These are phyloP conservation scores for Ceratobasidium papillatum DNA, from an alignment of 1,284 basidiomycete genomes.

Conservation along the genomic window DNA sequence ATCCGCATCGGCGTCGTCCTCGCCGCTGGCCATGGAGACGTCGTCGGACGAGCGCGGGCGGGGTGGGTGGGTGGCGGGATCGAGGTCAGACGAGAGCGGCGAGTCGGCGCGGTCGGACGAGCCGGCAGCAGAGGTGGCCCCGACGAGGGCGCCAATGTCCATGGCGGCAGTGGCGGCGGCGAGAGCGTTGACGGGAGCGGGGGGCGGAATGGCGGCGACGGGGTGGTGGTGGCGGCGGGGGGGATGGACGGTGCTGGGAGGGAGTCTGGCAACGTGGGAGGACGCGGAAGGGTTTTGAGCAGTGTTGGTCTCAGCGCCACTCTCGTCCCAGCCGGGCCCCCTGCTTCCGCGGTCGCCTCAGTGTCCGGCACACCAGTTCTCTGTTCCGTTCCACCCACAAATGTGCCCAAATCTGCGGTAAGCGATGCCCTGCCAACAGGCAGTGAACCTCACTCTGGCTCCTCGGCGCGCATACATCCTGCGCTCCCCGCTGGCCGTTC, in stretches of 20 bases:
- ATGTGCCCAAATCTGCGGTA: constrained; percentile 2
- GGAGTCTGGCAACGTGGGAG: constrained; percentile 21
- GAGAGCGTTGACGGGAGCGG: constrained; percentile 10
- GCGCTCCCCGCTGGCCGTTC: neutral
- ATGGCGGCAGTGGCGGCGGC: constrained; percentile 22
- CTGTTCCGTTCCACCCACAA: too few species aligned
- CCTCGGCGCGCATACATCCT: neutral
- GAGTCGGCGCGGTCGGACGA: constrained; percentile 39
- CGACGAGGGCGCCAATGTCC: constrained; percentile 38
- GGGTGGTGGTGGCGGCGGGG: neutral
- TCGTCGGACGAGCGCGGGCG: constrained; percentile 7
- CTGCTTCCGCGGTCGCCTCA: neutral
- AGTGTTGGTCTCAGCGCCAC: constrained; percentile 3
- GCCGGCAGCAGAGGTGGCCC: neutral
- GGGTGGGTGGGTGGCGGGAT: neutral
- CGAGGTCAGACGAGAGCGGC: constrained; percentile 26
- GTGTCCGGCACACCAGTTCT: neutral
- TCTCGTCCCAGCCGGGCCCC: neutral
- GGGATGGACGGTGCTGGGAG: neutral
- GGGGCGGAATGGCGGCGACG: constrained; percentile 12
- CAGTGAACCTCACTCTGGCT: neutral
- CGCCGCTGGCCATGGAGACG: constrained; percentile 34
- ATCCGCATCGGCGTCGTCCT: constrained; percentile 18
- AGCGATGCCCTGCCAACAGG: constrained; percentile 19
- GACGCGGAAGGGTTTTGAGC: neutral